Conservation (phyloP, 2,329 filamentous ascomycete species). For the Alternaria burnsii region DNA sequence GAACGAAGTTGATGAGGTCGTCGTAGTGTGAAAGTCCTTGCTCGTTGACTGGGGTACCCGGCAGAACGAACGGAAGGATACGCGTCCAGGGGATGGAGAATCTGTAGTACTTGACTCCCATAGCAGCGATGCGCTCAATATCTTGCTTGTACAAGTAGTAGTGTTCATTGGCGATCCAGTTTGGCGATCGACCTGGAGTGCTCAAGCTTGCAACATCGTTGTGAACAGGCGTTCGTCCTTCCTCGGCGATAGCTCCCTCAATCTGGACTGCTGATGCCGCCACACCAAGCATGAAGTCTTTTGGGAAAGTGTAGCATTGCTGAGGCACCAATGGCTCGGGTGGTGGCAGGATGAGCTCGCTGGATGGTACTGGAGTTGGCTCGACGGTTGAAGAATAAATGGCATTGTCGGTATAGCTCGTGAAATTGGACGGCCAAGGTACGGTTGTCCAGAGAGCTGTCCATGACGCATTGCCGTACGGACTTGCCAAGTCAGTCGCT, state of each 20-base stretch:
- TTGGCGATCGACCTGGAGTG: slow-evolving; percentile 14
- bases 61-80: slow-evolving; percentile 62
- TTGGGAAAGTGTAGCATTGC: slow-evolving; percentile 61
- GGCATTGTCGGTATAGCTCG: slow-evolving; percentile 25
- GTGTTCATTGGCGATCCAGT: slow-evolving; percentile 57
- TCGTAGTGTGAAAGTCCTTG: slow-evolving; percentile 63
- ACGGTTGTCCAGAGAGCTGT: slow-evolving; percentile 49
- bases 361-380: slow-evolving; percentile 64
- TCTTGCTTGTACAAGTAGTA: slow-evolving; percentile 67
- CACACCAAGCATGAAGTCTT: slow-evolving; percentile 53
- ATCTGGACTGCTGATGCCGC: slow-evolving; percentile 40
- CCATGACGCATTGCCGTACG: slow-evolving; percentile 54
- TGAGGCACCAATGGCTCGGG: slow-evolving; percentile 59
- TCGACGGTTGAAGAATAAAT: slow-evolving; percentile 62
- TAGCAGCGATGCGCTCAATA: slow-evolving; percentile 61
- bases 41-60: slow-evolving; percentile 61
- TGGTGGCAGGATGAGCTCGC: slow-evolving; percentile 65
- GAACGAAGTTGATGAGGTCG: slow-evolving; percentile 61
- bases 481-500: slow-evolving; percentile 46
- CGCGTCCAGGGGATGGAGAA: slow-evolving; percentile 64
- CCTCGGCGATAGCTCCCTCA: slow-evolving; percentile 44
- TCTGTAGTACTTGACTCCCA: slow-evolving; percentile 62
- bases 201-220: slow-evolving; percentile 27
- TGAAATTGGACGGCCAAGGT: slow-evolving; percentile 47
- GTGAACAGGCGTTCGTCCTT: slow-evolving; percentile 36